These are phyloP conservation scores for Plantago elongata DNA, from an alignment of 257 asterid genomes.

Conservation along the genomic window DNA sequence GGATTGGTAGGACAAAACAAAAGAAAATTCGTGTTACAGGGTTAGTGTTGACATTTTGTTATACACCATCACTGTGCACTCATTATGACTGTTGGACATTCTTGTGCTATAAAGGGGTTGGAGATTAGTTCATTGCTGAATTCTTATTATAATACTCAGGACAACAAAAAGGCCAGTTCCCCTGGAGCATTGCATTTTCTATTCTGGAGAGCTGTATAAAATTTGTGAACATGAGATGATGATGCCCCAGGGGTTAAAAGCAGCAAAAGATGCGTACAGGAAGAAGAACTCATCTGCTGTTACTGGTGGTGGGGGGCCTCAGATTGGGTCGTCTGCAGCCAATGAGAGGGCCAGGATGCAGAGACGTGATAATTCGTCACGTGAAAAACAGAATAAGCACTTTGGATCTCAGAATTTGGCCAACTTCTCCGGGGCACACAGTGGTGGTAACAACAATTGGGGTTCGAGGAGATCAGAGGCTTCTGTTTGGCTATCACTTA, in stretches of 20 bases:
- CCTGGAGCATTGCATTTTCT: constrained; percentile 89
- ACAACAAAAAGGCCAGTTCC: constrained; percentile 98
- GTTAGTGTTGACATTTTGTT: constrained; percentile 43
- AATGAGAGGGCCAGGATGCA: constrained; percentile 36
- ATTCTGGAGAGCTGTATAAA: constrained; percentile 86
- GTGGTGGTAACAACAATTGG: constrained; percentile 34
- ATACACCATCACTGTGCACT: constrained; percentile 14
- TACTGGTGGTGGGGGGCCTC: constrained; percentile 43
- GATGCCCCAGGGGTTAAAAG: constrained; percentile 75
- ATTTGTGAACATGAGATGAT: constrained; percentile 85
- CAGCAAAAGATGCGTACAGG: constrained; percentile 72
- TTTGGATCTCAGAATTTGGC: constrained; percentile 35
- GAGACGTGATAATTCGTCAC: constrained; percentile 33
- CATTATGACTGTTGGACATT: constrained; percentile 4
- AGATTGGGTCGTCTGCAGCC: constrained; percentile 46
- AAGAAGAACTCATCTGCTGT: constrained; percentile 43
- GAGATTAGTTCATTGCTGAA: not conserved
- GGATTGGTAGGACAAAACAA: constrained; percentile 98
- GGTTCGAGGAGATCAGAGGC: constrained; percentile 87
- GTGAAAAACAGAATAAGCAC: constrained; percentile 48
- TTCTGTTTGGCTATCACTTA: constrained; percentile 75
- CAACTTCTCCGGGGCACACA: constrained; percentile 47
- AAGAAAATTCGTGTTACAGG: constrained; percentile 91
- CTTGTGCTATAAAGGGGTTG: constrained; percentile 12
- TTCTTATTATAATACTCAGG: constrained; percentile 38